Evolutionary conservation across 495 filamentous ascomycete genomes (phyloP).

Genomic region (Penicillium desertorum): DNA sequence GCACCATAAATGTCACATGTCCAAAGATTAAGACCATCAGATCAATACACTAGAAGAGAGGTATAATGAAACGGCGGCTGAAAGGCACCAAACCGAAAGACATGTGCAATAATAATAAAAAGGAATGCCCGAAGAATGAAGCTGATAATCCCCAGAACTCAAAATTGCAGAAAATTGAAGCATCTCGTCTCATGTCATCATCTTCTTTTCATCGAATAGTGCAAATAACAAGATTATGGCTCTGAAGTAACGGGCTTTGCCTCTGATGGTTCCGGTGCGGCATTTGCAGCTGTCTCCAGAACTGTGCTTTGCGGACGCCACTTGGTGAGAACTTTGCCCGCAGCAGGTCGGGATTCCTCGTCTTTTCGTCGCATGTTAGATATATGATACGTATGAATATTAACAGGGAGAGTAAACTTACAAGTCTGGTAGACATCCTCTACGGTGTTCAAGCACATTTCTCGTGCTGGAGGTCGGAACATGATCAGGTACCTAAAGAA

Average conservation of each 20-base stretch:
- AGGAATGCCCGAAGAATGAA: not conserved
- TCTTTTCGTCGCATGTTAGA: slow-evolving; percentile 30
- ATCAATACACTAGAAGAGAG: slow-evolving; percentile 1
- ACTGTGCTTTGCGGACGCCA: slow-evolving; percentile 41
- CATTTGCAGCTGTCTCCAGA: slow-evolving; percentile 16
- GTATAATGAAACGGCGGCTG: not conserved
- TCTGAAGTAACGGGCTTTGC: slow-evolving; percentile 9
- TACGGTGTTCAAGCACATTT: slow-evolving; percentile 76
- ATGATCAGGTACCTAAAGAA: slow-evolving; percentile 81
- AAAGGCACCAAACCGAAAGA: not conserved
- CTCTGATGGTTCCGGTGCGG: slow-evolving; percentile 6
- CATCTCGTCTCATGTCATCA: not conserved
- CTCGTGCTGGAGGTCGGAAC: slow-evolving; percentile 78
- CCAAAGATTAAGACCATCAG: not conserved
- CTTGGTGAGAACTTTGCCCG: slow-evolving; percentile 43
- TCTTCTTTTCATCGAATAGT: not conserved
- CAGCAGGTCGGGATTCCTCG: slow-evolving; percentile 48
- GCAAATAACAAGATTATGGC: slow-evolving; percentile 1
- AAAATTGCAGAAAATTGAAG: not conserved
- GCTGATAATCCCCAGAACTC: not conserved
- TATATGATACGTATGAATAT: not conserved
- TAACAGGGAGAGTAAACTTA: slow-evolving; percentile 21
- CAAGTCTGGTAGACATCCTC: slow-evolving; percentile 80
- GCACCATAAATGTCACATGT: not conserved
- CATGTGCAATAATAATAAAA: not conserved